These are phyloP conservation scores for Claviceps spartinae DNA, from an alignment of 2,329 filamentous ascomycete genomes.

Conservation along the genomic window DNA sequence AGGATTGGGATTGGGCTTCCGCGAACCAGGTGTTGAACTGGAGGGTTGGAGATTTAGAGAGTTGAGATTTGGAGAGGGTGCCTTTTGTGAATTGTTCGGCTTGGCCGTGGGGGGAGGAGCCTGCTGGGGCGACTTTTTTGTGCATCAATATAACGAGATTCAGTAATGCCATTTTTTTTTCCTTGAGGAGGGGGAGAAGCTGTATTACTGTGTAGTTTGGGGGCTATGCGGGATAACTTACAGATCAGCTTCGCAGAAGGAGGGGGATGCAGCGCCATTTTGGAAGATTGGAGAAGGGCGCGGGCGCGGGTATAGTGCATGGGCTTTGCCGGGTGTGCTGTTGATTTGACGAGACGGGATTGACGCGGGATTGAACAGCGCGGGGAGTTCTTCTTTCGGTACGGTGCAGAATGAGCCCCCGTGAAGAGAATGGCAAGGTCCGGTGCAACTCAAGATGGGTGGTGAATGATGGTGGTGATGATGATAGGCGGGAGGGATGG, in stretches of 20 bases:
- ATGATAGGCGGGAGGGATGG: not conserved
- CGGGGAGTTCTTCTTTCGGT: not conserved
- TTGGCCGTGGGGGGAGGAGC: constrained; percentile 41
- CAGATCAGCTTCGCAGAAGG: constrained; percentile 31
- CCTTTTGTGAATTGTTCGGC: constrained; percentile 63
- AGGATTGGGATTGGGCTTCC: constrained; percentile 50
- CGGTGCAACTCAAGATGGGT: no score
- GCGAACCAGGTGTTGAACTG: constrained; percentile 91
- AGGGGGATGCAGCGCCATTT: constrained; percentile 29
- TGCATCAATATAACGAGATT: no score
- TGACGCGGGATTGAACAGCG: not conserved
- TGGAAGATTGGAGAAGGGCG: constrained; percentile 14
- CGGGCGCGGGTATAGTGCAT: constrained; percentile 12
- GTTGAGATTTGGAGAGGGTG: constrained; percentile 45
- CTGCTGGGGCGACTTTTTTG: constrained; percentile 47
- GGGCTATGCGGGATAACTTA: constrained; percentile 16
- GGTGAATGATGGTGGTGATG: not conserved
- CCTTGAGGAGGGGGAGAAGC: not conserved
- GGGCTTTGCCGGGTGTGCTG: not conserved
- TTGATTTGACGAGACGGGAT: not conserved
- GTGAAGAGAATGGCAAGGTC: not conserved
- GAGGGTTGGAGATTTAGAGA: constrained; percentile 51
- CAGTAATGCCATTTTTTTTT: not conserved
- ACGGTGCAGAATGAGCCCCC: no score
- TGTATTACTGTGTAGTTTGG: not conserved